Conservation (phyloP, 257 asterid genomes). For the Echites panduratus region DNA sequence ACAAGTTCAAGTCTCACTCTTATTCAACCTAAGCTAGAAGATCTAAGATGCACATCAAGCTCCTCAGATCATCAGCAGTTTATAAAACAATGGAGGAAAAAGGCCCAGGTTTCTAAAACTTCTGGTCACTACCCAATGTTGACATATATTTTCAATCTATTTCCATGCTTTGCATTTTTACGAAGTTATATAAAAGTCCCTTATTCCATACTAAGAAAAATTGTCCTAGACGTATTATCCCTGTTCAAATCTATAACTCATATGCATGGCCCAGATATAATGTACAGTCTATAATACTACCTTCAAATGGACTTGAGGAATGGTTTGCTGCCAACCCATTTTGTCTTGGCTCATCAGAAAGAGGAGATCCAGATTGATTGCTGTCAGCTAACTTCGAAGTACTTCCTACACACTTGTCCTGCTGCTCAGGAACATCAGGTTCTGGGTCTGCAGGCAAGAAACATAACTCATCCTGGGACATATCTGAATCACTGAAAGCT, state of each 20-base stretch:
- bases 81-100: neutral
- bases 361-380: constrained; percentile 68
- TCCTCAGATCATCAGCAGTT: neutral
- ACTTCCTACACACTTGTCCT: constrained; percentile 48
- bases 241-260: neutral
- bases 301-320: constrained; percentile 69
- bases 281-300: constrained; percentile 24
- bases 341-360: constrained; percentile 68
- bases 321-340: constrained; percentile 57
- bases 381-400: constrained; percentile 56
- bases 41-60: neutral
- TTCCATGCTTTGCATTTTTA: constrained; percentile 2
- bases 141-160: neutral
- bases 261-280: constrained; percentile 7
- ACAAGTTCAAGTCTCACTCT: neutral
- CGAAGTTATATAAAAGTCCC: neutral
- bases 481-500: constrained; percentile 84
- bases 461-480: constrained; percentile 68
- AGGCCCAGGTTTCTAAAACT: neutral
- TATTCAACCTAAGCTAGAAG: neutral
- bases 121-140: neutral
- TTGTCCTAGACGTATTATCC: neutral
- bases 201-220: neutral
- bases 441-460: constrained; percentile 77
- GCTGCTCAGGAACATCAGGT: constrained; percentile 69